Percentiles rank a stretch among this genome's conserved stretches.
These are phyloP conservation scores for Vaucheria bursata DNA, from an alignment of 352 stramenopile species.

Conservation along the genomic window DNA sequence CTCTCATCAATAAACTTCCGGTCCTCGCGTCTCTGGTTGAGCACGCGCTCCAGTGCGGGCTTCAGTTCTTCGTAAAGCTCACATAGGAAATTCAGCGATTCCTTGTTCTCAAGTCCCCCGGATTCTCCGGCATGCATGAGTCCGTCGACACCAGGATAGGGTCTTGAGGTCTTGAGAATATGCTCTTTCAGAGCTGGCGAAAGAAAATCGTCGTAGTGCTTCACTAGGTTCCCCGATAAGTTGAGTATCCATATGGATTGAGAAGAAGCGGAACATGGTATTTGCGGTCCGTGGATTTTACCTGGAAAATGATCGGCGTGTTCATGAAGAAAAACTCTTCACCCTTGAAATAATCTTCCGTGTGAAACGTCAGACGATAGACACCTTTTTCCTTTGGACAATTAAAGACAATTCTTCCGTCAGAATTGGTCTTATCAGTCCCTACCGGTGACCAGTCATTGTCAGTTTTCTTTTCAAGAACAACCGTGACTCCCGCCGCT, in stretches of 20 bases:
- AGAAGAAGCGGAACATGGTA: background rate
- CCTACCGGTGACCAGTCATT: background rate
- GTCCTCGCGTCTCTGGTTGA: background rate
- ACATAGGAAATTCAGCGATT: background rate
- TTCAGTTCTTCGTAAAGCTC: background rate
- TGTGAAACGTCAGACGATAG: background rate
- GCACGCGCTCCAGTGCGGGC: background rate
- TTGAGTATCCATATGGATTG: background rate
- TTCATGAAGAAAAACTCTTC: background rate
- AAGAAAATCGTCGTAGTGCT: background rate
- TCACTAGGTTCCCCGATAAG: background rate
- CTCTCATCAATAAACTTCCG: background rate
- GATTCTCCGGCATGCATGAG: background rate
- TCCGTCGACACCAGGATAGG: background rate
- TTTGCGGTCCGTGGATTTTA: background rate
- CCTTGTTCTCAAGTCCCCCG: background rate
- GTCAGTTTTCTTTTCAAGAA: background rate
- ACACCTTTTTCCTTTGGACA: background rate
- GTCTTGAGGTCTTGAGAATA: background rate
- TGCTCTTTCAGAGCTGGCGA: background rate
- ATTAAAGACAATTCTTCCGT: background rate
- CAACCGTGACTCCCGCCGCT: background rate
- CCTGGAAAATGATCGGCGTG: background rate
- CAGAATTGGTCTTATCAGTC: background rate
- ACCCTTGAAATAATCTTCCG: background rate